Base-by-base conservation (phyloP, 345 rosid genomes). In the Eutrema heterophyllum region DNA sequence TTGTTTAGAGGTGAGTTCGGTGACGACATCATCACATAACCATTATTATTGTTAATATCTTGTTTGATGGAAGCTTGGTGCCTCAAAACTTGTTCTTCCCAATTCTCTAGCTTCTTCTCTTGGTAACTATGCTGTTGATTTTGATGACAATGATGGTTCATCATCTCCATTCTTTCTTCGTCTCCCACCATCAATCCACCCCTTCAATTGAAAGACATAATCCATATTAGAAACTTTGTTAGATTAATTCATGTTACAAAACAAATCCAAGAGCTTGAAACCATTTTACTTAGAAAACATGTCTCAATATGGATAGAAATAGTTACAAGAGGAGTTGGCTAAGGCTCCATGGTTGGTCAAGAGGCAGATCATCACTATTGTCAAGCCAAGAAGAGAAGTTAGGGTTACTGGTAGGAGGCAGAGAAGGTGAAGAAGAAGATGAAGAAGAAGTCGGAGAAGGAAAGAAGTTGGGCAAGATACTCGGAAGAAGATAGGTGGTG, bases 271-370 rank as follows among this genome's bases (percentile, higher is more conserved):
- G 44, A 74, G 61, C 58, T 60, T 40, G 29, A 76, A 45, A 68
- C 24, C 12, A 62, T 76, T 54, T 69, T 61, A 43, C 57, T 21
- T 16, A 43, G 48, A 43, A 67, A 61, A 30, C 26, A 43, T 7
- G 53, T 63, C 7, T 56, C 7, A 58, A 58, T 16, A 58, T 16
- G 29, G 15, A 46, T 69, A 71, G 64, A 33, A 32, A 38, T 64
- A 81, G 44, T 79, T 84, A 89, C 97, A 86, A 39, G 71, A 85
- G 87, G 15, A 91, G 87, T 76, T 89, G 93, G 80, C 81, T 71
- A 40, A 58, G 81, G 68, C 86, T 86, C 91, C 92, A 85, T 2
- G 93, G 86, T 66, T 87, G 79, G 64, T 52, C 90, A 7, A 88
- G 93, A 74, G 85, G 82, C 26, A 72, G 66, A 50, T 89, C 93